Evolutionary conservation across 495 filamentous ascomycete genomes (phyloP).

Genomic region (Lasiosphaeris hirsuta): DNA sequence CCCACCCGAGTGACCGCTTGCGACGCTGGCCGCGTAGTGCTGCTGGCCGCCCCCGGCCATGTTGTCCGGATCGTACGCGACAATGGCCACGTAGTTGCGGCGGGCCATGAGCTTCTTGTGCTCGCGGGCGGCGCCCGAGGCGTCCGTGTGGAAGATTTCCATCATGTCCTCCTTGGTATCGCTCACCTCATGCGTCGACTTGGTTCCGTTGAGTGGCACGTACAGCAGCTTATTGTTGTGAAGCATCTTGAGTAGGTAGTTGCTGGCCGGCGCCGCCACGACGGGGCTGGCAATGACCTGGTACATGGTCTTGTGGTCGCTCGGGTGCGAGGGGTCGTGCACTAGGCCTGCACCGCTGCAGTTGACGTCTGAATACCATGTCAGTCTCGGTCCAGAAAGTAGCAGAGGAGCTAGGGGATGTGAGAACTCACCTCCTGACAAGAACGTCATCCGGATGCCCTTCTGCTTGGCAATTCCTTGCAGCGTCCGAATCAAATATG

Average conservation of each 20-base stretch:
- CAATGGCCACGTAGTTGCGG: constrained; percentile 90
- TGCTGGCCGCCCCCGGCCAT: constrained; percentile 48
- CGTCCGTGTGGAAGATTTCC: constrained; percentile 94
- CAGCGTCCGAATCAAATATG: constrained; percentile 91
- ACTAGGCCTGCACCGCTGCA: constrained; percentile 89
- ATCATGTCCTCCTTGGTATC: constrained; percentile 99
- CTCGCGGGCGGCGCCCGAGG: constrained; percentile 74
- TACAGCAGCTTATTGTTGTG: constrained; percentile 80
- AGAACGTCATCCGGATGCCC: constrained; percentile 90
- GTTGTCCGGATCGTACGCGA: constrained; percentile 86
- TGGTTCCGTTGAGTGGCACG: constrained; percentile 85
- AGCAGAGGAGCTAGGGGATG: not conserved
- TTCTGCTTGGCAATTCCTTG: constrained; percentile 94
- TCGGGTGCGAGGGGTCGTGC: constrained; percentile 86
- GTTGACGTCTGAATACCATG: constrained; percentile 64
- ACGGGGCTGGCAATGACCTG: constrained; percentile 90
- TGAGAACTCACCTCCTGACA: constrained; percentile 65
- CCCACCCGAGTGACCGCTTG: constrained; percentile 27
- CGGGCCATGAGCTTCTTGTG: constrained; percentile 86
- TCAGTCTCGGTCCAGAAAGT: constrained; percentile 5
- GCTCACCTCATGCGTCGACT: constrained; percentile 58
- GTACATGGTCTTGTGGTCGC: constrained; percentile 99
- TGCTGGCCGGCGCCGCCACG: constrained; percentile 79
- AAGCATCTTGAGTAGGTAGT: constrained; percentile 86
- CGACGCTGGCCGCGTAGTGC: constrained; percentile 28